phyloP scores from a whole-genome alignment of 352 stramenopile genomes.

The Peronospora belbahrii region DNA sequence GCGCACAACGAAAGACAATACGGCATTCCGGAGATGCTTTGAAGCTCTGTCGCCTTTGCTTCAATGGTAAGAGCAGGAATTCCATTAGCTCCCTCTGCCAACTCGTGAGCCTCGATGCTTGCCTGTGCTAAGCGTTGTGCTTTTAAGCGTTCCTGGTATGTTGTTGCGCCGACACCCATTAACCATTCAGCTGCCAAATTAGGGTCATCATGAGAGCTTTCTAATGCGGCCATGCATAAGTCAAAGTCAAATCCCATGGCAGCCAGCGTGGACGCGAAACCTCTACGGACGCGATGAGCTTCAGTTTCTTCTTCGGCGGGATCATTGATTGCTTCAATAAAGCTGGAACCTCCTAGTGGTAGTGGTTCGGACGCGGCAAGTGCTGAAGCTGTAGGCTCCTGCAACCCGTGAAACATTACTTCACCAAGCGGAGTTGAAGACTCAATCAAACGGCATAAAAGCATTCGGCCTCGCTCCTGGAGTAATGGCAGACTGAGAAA shows the following conservation, averaged over 20 bases:
- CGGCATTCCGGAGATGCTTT: constrained; percentile 72
- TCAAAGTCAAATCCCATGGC: constrained; percentile 88
- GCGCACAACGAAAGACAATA: constrained; percentile 51
- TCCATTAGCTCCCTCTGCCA: constrained; percentile 14
- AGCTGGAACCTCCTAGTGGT: not conserved
- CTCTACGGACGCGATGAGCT: constrained; percentile 57
- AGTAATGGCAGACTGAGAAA: constrained; percentile 73
- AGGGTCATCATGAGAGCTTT: constrained; percentile 74
- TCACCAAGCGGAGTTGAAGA: constrained; percentile 66
- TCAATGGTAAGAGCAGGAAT: constrained; percentile 30
- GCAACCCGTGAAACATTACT: constrained; percentile 68
- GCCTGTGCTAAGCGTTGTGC: constrained; percentile 41
- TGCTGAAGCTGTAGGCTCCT: constrained; percentile 42
- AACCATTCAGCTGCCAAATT: constrained; percentile 84
- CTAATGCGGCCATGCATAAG: constrained; percentile 75
- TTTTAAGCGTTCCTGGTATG: constrained; percentile 69
- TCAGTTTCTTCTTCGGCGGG: constrained; percentile 69
- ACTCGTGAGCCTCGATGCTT: constrained; percentile 29
- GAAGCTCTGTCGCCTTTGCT: constrained; percentile 60
- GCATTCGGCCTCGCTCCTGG: constrained; percentile 77
- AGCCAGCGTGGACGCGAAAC: constrained; percentile 73
- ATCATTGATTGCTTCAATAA: constrained; percentile 35
- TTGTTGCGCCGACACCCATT: constrained; percentile 63
- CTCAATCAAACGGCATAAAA: constrained; percentile 79
- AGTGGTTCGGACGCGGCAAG: constrained; percentile 12